Conservation (phyloP, 345 rosid genomes). For the Salix udensis region DNA sequence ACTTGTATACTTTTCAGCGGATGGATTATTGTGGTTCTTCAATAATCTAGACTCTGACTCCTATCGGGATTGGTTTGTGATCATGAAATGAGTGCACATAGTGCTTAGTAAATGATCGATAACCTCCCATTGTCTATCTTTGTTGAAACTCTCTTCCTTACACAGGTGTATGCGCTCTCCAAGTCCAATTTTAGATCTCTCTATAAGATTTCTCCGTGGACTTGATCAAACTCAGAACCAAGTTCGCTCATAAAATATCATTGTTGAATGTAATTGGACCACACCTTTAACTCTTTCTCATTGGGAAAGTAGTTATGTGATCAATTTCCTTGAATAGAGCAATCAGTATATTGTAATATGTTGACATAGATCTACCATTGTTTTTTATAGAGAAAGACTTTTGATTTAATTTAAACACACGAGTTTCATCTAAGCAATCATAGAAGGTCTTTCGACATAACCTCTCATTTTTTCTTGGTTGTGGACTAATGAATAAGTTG, state of each 20-base stretch:
- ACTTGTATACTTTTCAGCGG: too few relatives aligned
- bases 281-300: neutral
- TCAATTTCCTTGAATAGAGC: neutral
- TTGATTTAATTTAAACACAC: neutral
- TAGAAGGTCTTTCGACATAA: neutral
- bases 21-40: too few relatives aligned
- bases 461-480: neutral
- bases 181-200: neutral
- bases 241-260: neutral
- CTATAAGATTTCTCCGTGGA: neutral
- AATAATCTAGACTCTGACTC: fast-evolving
- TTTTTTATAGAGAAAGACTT: neutral
- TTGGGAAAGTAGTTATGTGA: neutral
- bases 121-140: neutral
- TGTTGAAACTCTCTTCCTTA: neutral
- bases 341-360: neutral
- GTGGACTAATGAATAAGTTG: neutral
- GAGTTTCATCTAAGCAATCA: neutral
- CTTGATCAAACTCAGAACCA: neutral
- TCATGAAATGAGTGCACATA: too few relatives aligned
- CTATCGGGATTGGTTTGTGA: too few relatives aligned
- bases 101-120: neutral
- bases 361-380: neutral
- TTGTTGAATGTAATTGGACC: neutral
- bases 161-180: neutral